Percentiles rank a stretch among this genome's conserved stretches.
Conservation (phyloP, 129 eudicot genomes). For the Helianthus tuberosus region DNA sequence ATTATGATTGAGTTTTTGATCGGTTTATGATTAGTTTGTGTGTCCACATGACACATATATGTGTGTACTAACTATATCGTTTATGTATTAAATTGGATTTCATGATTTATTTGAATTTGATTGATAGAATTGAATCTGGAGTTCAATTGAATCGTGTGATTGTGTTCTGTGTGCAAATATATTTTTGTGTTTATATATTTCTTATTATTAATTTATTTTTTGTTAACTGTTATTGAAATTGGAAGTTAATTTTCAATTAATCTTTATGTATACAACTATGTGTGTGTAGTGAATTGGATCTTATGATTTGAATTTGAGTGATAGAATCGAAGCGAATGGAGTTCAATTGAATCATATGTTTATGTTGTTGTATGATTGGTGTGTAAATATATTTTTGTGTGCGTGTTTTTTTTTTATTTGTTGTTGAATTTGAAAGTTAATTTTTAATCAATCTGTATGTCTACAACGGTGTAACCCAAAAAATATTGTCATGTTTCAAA, state of each 20-base stretch:
- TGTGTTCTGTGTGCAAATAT: too few species aligned
- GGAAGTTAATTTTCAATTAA: not conserved
- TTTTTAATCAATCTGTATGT: not conserved
- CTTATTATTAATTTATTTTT: not conserved
- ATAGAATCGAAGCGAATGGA: constrained; percentile 15
- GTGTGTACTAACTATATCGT: not conserved
- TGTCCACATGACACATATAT: not conserved
- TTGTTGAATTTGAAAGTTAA: too few species aligned
- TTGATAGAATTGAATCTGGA: too few species aligned
- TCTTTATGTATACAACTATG: not conserved
- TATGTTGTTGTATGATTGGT: not conserved
- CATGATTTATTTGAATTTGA: too few species aligned
- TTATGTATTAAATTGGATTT: not conserved
- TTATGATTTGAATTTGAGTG: constrained; percentile 2
- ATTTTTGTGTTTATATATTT: not conserved
- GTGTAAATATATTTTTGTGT: too few species aligned
- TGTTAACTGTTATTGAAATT: too few species aligned
- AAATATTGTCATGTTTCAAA: too few species aligned
- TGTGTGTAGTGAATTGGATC: constrained; percentile 1
- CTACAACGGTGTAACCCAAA: not conserved
- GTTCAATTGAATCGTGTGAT: too few species aligned
- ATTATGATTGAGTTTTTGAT: too few species aligned
- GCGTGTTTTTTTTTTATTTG: too few species aligned
- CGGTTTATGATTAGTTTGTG: too few species aligned
- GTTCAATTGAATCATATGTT: constrained; percentile 15